Conservation (phyloP, 2,329 filamentous ascomycete genomes). For the Cladophialophora yegresii region DNA sequence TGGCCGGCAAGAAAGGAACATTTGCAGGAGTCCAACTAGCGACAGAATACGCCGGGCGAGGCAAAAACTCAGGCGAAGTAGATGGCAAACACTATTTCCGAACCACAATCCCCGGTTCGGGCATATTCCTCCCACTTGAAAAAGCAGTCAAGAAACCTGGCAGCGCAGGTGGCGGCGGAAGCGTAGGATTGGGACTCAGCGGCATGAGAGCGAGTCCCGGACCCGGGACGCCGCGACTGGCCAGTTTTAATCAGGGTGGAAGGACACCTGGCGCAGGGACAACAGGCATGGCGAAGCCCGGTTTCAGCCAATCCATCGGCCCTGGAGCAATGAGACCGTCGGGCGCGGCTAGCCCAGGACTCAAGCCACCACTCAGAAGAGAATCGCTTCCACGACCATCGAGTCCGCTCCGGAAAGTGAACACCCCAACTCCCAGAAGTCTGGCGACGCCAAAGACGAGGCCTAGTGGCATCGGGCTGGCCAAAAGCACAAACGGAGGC, state of each 20-base stretch:
- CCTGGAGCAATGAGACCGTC: constrained; percentile 54
- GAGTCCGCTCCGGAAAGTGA: constrained; percentile 73
- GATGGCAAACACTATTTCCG: constrained; percentile 83
- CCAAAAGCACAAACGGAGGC: constrained; percentile 57
- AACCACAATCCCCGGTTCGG: constrained; percentile 74
- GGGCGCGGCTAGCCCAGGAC: constrained; percentile 68
- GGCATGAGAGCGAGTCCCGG: constrained; percentile 25
- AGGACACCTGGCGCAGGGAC: constrained; percentile 50
- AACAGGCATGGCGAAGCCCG: constrained; percentile 60
- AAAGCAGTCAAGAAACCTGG: constrained; percentile 70
- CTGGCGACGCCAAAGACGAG: constrained; percentile 35
- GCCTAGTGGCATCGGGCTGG: constrained; percentile 33
- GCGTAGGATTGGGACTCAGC: constrained; percentile 19
- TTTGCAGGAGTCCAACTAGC: constrained; percentile 93
- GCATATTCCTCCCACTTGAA: constrained; percentile 87
- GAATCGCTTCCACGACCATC: constrained; percentile 84
- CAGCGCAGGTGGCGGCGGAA: constrained; percentile 55
- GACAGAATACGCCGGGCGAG: constrained; percentile 74
- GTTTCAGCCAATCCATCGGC: constrained; percentile 87
- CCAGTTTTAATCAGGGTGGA: constrained; percentile 53
- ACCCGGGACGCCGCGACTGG: constrained; percentile 56
- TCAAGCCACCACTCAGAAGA: constrained; percentile 66
- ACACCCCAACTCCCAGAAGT: constrained; percentile 43
- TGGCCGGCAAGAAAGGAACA: constrained; percentile 83
- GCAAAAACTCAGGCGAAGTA: constrained; percentile 95